Conservation (phyloP, 768 basidiomycete species). For the Postia placenta region DNA sequence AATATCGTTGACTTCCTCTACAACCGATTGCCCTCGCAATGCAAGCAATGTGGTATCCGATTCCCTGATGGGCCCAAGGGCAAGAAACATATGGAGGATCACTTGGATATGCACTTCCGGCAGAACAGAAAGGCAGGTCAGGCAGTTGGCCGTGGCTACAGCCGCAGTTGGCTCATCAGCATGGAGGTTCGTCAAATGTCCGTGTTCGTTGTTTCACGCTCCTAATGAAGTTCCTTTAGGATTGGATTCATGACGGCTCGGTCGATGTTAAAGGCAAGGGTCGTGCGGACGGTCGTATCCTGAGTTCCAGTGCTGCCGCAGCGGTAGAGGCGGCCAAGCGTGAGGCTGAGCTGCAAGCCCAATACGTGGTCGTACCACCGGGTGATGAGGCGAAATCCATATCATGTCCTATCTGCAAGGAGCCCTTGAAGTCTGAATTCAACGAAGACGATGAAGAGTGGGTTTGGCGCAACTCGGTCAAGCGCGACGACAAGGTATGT, state of each 20-base stretch:
- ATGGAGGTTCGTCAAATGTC: constrained; percentile 58
- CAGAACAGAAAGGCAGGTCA: constrained; percentile 83
- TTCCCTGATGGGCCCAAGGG: constrained; percentile 70
- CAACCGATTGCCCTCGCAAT: constrained; percentile 70
- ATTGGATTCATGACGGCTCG: constrained; percentile 77
- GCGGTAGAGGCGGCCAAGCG: constrained; percentile 64
- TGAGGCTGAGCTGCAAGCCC: constrained; percentile 68
- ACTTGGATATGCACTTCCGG: constrained; percentile 95
- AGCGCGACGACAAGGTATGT: constrained; percentile 76
- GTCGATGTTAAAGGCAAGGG: constrained; percentile 65
- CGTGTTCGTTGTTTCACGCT: background rate
- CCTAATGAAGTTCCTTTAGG: constrained; percentile 39
- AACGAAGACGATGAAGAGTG: constrained; percentile 95
- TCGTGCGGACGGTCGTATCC: constrained; percentile 45
- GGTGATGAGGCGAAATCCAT: constrained; percentile 80
- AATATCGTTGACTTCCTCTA: constrained; percentile 64
- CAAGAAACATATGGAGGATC: constrained; percentile 75
- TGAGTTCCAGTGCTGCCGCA: constrained; percentile 51
- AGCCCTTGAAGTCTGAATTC: constrained; percentile 85
- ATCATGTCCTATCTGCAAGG: constrained; percentile 96
- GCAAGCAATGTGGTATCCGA: constrained; percentile 90
- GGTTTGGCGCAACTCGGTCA: constrained; percentile 92
- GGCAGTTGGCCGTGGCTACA: constrained; percentile 77
- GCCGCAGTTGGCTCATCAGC: constrained; percentile 83
- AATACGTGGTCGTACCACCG: constrained; percentile 84